Evolutionary conservation across 345 rosid genomes (phyloP).

Genomic region (Limnanthes douglasii): DNA sequence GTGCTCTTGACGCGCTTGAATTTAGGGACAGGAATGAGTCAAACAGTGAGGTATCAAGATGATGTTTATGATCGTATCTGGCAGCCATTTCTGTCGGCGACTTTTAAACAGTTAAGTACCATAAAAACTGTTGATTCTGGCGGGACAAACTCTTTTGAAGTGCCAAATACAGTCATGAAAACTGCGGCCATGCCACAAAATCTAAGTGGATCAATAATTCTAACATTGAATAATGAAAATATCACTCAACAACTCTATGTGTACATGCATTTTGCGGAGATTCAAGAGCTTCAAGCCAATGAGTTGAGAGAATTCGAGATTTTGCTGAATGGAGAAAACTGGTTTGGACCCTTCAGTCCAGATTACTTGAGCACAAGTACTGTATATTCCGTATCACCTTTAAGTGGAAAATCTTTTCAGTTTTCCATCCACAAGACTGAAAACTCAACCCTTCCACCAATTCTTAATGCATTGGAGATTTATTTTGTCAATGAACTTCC

Average conservation of each 20-base stretch:
- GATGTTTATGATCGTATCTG: slow-evolving; percentile 32
- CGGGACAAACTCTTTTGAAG: background rate
- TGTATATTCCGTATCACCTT: background rate
- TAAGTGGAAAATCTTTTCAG: background rate
- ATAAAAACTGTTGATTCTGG: slow-evolving; percentile 1
- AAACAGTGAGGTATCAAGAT: slow-evolving; percentile 25
- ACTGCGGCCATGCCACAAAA: slow-evolving; percentile 17
- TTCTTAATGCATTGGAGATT: slow-evolving; percentile 14
- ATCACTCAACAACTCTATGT: slow-evolving; percentile 16
- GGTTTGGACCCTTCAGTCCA: slow-evolving; percentile 2
- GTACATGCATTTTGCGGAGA: slow-evolving; percentile 19
- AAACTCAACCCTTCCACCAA: slow-evolving; percentile 15
- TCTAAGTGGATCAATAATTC: slow-evolving; percentile 9
- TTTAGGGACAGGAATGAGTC: slow-evolving; percentile 15
- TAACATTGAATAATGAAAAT: slow-evolving; percentile 12
- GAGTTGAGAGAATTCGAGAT: slow-evolving; percentile 11
- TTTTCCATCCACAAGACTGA: slow-evolving; percentile 1
- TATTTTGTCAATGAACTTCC: slow-evolving; percentile 1
- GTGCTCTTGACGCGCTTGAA: slow-evolving; percentile 14
- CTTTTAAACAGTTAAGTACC: slow-evolving; percentile 2
- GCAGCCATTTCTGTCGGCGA: slow-evolving; percentile 3
- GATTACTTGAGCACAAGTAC: slow-evolving; percentile 3
- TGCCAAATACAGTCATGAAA: slow-evolving; percentile 22
- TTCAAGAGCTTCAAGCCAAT: slow-evolving; percentile 10
- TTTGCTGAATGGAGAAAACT: slow-evolving; percentile 1